phyloP scores from a whole-genome alignment of 2,329 filamentous ascomycete genomes.

The Nothophaeocryptopus gaeumannii region DNA sequence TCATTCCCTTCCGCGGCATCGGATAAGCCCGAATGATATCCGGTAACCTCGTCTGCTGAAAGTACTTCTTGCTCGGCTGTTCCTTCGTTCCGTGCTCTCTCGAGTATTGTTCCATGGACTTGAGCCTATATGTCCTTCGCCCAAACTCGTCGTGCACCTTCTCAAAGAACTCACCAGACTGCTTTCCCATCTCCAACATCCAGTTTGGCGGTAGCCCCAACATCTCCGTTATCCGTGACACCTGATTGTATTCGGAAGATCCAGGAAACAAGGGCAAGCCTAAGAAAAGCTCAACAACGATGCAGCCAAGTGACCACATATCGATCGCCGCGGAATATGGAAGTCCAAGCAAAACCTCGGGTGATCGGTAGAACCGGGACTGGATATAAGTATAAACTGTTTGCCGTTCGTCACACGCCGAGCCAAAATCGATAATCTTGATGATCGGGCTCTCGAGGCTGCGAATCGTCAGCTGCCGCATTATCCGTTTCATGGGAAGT shows the following conservation, averaged over 20 bases:
- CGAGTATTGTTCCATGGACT: constrained; percentile 97
- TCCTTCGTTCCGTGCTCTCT: constrained; percentile 94
- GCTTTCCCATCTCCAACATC: constrained; percentile 99
- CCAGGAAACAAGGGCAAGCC: constrained; percentile 92
- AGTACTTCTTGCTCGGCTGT: constrained; percentile 99
- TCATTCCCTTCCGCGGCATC: constrained; percentile 99
- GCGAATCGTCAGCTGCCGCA: constrained; percentile 12
- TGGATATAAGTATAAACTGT: constrained; percentile 99
- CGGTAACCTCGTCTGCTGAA: constrained; percentile 86
- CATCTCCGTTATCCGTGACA: constrained; percentile 97
- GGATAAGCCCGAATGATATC: constrained; percentile 98
- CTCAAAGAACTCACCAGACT: constrained; percentile 95
- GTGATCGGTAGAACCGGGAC: constrained; percentile 94
- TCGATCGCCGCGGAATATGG: constrained; percentile 98
- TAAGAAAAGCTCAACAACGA: constrained; percentile 95
- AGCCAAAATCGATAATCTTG: constrained; percentile 99
- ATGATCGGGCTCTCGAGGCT: constrained; percentile 96
- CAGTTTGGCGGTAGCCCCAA: constrained; percentile 91
- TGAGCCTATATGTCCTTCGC: constrained; percentile 83
- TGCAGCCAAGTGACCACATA: constrained; percentile 99
- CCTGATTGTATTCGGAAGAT: constrained; percentile 98
- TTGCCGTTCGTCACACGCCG: constrained; percentile 94
- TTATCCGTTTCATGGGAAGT: no score
- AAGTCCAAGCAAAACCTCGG: constrained; percentile 89
- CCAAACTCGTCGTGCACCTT: constrained; percentile 90